These are phyloP conservation scores for Jatropha podagrica DNA, from an alignment of 441 rosid species.

Conservation along the genomic window DNA sequence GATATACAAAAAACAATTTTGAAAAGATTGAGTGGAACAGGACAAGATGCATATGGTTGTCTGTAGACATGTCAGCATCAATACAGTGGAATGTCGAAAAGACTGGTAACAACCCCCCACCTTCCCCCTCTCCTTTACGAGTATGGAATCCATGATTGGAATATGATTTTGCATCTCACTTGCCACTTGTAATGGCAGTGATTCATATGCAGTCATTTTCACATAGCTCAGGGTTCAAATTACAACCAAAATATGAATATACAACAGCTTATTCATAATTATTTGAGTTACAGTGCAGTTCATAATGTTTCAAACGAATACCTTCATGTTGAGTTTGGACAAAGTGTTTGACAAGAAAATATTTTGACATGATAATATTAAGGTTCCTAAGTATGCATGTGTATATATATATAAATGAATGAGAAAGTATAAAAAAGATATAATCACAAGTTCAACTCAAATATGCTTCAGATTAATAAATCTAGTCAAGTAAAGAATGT, in stretches of 20 bases:
- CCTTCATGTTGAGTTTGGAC: neutral
- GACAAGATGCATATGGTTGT: neutral
- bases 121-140: neutral
- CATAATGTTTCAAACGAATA: neutral
- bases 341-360: neutral
- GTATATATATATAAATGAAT: no score
- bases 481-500: neutral
- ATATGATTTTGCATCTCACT: neutral
- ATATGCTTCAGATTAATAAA: neutral
- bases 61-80: neutral
- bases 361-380: neutral
- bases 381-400: no score
- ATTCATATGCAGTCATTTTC: constrained; percentile 1
- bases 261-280: neutral
- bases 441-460: neutral
- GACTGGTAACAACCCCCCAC: neutral
- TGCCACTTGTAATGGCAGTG: neutral
- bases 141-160: neutral
- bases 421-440: neutral
- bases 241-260: neutral
- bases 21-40: neutral
- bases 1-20: constrained; percentile 8
- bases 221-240: neutral
- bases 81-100: neutral
- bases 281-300: neutral